phyloP scores from a whole-genome alignment of 2,329 filamentous ascomycete genomes.

The Westerdykella sp. region DNA sequence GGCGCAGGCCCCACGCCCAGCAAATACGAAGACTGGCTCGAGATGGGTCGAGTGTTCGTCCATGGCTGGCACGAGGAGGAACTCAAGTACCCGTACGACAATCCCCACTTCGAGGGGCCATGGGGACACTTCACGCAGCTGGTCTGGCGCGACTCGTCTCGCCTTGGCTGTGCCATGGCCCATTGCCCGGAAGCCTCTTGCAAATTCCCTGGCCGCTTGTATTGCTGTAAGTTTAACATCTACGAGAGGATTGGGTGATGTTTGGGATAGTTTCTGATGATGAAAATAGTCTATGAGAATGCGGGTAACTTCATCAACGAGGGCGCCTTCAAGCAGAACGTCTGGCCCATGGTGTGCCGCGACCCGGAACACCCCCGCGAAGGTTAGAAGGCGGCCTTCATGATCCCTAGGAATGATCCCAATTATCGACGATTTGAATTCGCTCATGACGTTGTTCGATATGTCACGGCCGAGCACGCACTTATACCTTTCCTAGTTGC shows the following conservation, averaged over 20 bases:
- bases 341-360: conserved; percentile 27
- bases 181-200: conserved; percentile 15
- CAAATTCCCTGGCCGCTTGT: conserved; percentile 27
- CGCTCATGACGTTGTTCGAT: no score
- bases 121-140: conserved; percentile 37
- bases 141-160: conserved; percentile 33
- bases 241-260: background rate
- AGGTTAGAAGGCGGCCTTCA: no score
- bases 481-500: no score
- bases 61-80: conserved; percentile 36
- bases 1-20: conserved; percentile 18
- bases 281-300: conserved; percentile 24
- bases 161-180: conserved; percentile 32
- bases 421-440: no score
- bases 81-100: conserved; percentile 29
- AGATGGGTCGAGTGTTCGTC: conserved; percentile 27
- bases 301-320: conserved; percentile 29
- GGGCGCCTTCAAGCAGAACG: conserved; percentile 25
- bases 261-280: conserved; percentile 6
- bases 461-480: no score
- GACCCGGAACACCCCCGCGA: conserved; percentile 11
- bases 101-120: conserved; percentile 21
- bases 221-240: conserved; percentile 26
- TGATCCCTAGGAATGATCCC: no score
- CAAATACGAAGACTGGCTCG: conserved; percentile 12